Base-by-base conservation (phyloP, 139 green algal genomes). In the Chlamydomonas sp. region DNA sequence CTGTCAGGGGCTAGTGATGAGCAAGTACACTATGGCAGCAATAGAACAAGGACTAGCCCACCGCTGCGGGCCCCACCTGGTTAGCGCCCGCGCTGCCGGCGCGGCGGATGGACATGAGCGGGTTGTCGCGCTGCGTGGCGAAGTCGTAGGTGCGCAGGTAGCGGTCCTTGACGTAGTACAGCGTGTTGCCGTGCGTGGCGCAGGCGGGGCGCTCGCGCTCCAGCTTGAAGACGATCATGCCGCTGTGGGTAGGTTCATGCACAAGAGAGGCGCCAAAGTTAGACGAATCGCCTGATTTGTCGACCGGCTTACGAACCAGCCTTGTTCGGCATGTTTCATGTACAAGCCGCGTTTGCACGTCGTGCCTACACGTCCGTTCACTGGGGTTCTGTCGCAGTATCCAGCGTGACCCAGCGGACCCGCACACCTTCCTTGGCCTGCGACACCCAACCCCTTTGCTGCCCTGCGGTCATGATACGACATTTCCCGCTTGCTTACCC, bases 161-260 rank as follows among this genome's bases (percentile, higher is more conserved):
- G 76, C 98, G 95, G 85, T 99, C 98, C 94, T 99, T 99, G 83
- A 99, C 94, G 89, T 99, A 99, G 94, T 98, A 99, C 85, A 99
- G 92, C 18, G 85, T 95, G 85, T 89, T 90, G 59, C 93, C 93
- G 90, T 99, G 95, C 6, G 90, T 92, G 63, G 95, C 94, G 91
- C 97, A 99, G 0, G 98, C 97, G 5, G 97, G 98, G 4, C 98
- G 92, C 93, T 99, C 98, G 31, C 98, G 94, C 95, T 99, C 98
- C 85, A 99, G 94, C 95, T 99, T 99, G 94, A 99, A 99, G 64
- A 99, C 98, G 67, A 99, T 98, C 98, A 99, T 99, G 83, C 98
- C 98, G 81, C 95, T 98, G 95, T 79, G 78, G 76, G 67, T 49
- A 49, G 31, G 31, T 49, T 49, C 31, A 49, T 49, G 31, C 31